Conservation (phyloP, 345 rosid species). For the Brassica incana region DNA sequence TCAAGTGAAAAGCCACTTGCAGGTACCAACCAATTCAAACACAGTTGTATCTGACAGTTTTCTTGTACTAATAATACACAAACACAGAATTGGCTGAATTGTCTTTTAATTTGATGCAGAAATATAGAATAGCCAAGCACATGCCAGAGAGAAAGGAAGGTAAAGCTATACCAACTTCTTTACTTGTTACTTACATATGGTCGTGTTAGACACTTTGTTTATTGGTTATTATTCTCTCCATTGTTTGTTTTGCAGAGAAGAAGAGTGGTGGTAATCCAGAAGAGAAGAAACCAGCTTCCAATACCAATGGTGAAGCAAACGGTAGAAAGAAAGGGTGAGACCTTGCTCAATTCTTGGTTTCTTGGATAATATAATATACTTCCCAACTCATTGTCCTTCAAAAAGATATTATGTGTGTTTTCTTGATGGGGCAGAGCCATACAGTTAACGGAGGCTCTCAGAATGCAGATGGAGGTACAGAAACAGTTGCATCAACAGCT, state of each 20-base stretch:
- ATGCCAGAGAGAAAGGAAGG: slow-evolving; percentile 53
- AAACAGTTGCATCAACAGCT: slow-evolving; percentile 86
- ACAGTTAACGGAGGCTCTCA: slow-evolving; percentile 65
- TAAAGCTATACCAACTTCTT: not conserved
- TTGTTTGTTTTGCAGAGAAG: not conserved
- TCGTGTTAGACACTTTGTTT: not conserved
- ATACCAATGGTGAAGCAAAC: slow-evolving; percentile 47
- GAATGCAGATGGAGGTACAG: slow-evolving; percentile 86
- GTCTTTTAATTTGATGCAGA: slow-evolving; percentile 48
- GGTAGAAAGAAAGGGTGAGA: slow-evolving; percentile 55
- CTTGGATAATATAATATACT: not conserved
- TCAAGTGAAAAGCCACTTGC: slow-evolving; percentile 95
- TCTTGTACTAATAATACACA: not conserved
- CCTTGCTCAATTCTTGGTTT: not conserved
- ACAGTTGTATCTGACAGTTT: not conserved
- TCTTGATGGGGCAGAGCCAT: slow-evolving; percentile 40
- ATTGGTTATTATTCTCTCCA: not conserved
- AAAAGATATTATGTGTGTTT: not conserved
- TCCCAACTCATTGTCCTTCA: not conserved
- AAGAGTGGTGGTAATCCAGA: slow-evolving; percentile 48
- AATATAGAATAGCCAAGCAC: slow-evolving; percentile 88
- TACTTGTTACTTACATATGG: not conserved
- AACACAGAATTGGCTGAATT: slow-evolving; percentile 6
- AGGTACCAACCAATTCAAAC: slow-evolving; percentile 47
- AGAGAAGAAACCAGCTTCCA: slow-evolving; percentile 55